Percentiles rank a stretch among this genome's conserved stretches.
phyloP scores from a whole-genome alignment of 768 basidiomycete species.

The Amanita thiersii region DNA sequence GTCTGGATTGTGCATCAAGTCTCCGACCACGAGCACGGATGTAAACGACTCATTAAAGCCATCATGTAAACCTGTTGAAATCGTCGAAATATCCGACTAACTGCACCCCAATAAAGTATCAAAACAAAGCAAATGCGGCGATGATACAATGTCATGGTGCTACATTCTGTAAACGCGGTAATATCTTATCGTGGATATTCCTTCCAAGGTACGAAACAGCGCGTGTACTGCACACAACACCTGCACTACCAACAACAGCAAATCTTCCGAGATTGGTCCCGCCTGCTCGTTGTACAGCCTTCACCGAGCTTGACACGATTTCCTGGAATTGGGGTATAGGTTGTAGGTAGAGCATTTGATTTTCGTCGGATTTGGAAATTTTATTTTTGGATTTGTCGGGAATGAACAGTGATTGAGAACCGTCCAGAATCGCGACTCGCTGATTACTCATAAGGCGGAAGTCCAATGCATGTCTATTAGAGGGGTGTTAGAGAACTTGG shows the following conservation, averaged over 20 bases:
- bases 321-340: conserved; percentile 54
- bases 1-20: conserved; percentile 15
- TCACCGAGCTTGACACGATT: conserved; percentile 43
- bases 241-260: conserved; percentile 51
- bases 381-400: conserved; percentile 10
- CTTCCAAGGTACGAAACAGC: conserved; percentile 39
- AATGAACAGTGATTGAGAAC: conserved; percentile 50
- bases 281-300: conserved; percentile 16
- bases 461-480: conserved; percentile 64
- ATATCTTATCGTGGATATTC: conserved; percentile 42
- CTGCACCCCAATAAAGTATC: neutral
- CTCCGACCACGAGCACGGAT: no score
- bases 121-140: neutral
- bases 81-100: conserved; percentile 18
- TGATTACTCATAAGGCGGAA: conserved; percentile 64
- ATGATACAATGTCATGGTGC: neutral
- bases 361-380: conserved; percentile 8
- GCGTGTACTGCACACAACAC: conserved; percentile 49
- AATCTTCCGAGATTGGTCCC: conserved; percentile 27
- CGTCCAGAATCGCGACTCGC: conserved; percentile 69
- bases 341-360: conserved; percentile 29
- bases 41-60: neutral
- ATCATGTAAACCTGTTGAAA: conserved; percentile 3
- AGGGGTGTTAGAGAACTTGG: conserved; percentile 6
- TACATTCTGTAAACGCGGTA: conserved; percentile 17